Evolutionary conservation across 169 alveolate genomes (phyloP), one percentile per base, ranked within the genome.

Genomic region (Besnoitia besnoiti): DNA sequence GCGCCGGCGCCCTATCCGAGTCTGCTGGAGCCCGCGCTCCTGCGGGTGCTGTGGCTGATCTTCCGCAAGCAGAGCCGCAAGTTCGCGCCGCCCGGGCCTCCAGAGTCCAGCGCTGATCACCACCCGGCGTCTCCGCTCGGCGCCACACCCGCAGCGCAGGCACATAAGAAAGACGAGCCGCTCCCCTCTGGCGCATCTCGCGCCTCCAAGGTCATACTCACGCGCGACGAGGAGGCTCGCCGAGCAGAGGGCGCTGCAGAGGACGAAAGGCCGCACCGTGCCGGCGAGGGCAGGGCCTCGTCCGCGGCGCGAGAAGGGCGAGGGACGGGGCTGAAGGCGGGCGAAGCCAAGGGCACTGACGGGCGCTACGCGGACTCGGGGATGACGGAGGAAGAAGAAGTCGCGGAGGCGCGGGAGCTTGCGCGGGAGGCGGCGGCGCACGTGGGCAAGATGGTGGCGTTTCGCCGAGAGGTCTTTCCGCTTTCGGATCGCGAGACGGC

Each of bases 381-480:
- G 30, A 77, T 77, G 87, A 42, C 87, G 5, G 59, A 21, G 33
- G 35, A 77, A 77, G 87, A 77, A 42, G 87, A 77, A 27, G 19
- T 30, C 40, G 87, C 10, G 16, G 87, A 77, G 37, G 87, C 87
- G 14, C 39, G 30, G 40, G 59, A 42, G 40, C 55, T 77, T 51
- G 87, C 87, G 61, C 14, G 14, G 59, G 87, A 82, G 21, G 62
- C 96, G 40, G 42, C 85, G 55, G 90, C 61, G 79, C 96, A 94
- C 55, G 40, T 94, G 39, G 85, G 39, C 51, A 76, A 40, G 50
- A 91, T 94, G 96, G 67, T 87, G 39, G 91, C 55, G 30, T 95
- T 96, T 94, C 95, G 96, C 39, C 79, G 67, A 19, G 59, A 77
- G 33, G 88, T 85, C 24, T 95, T 85, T 62, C 96, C 96, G 19